These are phyloP conservation scores for Tulasnella sp. DNA, from an alignment of 768 basidiomycete species.

Conservation along the genomic window DNA sequence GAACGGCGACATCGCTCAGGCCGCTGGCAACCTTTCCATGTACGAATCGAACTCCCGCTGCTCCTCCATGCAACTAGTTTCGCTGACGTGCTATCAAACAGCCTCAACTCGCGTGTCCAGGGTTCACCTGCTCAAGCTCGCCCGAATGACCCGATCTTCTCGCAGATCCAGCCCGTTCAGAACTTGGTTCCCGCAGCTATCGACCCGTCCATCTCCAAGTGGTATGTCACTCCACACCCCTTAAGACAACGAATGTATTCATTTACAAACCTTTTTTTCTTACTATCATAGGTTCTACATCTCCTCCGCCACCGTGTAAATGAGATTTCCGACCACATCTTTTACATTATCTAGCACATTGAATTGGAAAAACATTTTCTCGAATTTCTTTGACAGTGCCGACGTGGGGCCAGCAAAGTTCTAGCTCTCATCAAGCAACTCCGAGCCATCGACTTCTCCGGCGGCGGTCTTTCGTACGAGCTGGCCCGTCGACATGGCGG, in stretches of 20 bases:
- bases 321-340: background rate
- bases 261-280: background rate
- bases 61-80: background rate
- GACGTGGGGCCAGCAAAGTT: background rate
- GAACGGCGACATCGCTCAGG: slow-evolving; percentile 66
- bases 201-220: slow-evolving; percentile 83
- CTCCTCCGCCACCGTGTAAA: slow-evolving; percentile 68
- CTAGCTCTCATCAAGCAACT: background rate
- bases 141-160: slow-evolving; percentile 51
- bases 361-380: too few species aligned
- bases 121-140: slow-evolving; percentile 61
- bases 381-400: too few species aligned
- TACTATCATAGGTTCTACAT: slow-evolving; percentile 55
- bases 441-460: background rate
- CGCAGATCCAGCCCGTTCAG: slow-evolving; percentile 61
- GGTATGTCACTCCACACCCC: slow-evolving; percentile 27
- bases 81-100: slow-evolving; percentile 24
- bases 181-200: slow-evolving; percentile 77
- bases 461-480: background rate
- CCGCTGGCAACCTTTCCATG: slow-evolving; percentile 68
- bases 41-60: slow-evolving; percentile 32
- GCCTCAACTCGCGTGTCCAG: slow-evolving; percentile 67
- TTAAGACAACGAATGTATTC: background rate
- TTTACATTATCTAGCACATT: too few species aligned
- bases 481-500: slow-evolving; percentile 17